Evolutionary conservation across 1,284 basidiomycete genomes (phyloP), one percentile per base, ranked within the genome.

Genomic region (Sporisorium sorghi): DNA sequence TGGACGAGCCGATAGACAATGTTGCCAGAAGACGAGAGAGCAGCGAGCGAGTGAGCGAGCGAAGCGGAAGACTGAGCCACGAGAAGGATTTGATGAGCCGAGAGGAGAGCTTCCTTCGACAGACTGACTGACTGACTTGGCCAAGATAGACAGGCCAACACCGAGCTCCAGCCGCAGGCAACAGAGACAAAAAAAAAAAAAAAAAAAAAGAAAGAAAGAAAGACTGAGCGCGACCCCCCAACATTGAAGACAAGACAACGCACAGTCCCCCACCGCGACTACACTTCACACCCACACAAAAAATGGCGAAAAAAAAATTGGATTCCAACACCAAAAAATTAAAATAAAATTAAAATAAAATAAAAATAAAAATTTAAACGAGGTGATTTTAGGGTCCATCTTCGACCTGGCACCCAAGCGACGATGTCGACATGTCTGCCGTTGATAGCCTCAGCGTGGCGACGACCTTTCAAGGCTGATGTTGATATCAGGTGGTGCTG

Each of bases 241-340:
- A 67, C 53, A 67, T 37, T 39, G 46, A 47, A 51, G 40, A n/a
- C 21, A n/a, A 11, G 4, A 19, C 37, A 47, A 30, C 46, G 46
- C 46, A 47, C 46, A 47, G 46, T 47, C 46, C 56, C 56, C 51
- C n/a, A n/a, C n/a, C 63, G 63, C 63, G 58, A 44, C 62, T 28
- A 47, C 58, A 12, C 30, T 30, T 37, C 46, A 47, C 58, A 12
- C 30, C 39, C 44, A 52, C 52, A 44, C 54, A 53, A 60, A 59
- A 53, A 53, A 46, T 1, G n/a, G 30, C 26, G 44, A 43, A 30
- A 33, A 21, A 46, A 47, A 21, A 40, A 53, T n/a, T n/a, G n/a
- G n/a, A n/a, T n/a, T n/a, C n/a, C n/a, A n/a, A n/a, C n/a, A n/a
- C n/a, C n/a, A n/a, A n/a, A n/a, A n/a, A n/a, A n/a, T n/a, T n/a